A percentile compares a stretch with the other conserved stretches of the same genome.
phyloP scores from a whole-genome alignment of 768 basidiomycete genomes.

The Pilatotrama ljubarskyi region DNA sequence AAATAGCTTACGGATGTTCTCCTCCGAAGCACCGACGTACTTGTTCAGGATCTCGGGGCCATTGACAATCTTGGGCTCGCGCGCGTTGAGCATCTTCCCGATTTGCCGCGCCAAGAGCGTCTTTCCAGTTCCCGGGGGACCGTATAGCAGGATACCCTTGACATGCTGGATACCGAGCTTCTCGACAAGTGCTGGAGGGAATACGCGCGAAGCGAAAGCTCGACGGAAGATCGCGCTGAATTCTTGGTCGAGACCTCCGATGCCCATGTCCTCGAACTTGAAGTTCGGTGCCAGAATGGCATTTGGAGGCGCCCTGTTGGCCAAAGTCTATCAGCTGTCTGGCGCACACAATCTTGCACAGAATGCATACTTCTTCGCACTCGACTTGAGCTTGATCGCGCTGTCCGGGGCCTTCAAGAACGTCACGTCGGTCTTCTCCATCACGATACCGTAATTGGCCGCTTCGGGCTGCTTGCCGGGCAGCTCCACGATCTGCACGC shows the following conservation, averaged over 20 bases:
- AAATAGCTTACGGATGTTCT: constrained; percentile 96
- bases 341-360: no score
- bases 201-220: constrained; percentile 98
- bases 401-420: constrained; percentile 83
- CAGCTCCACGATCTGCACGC: constrained; percentile 59
- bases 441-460: constrained; percentile 67
- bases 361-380: constrained; percentile 93
- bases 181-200: constrained; percentile 94
- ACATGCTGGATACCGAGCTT: constrained; percentile 98
- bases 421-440: constrained; percentile 90
- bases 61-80: constrained; percentile 97
- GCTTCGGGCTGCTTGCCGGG: constrained; percentile 50
- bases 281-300: constrained; percentile 97
- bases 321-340: no score
- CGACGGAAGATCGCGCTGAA: constrained; percentile 97
- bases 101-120: constrained; percentile 98
- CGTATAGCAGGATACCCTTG: constrained; percentile 95
- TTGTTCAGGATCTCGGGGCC: constrained; percentile 98
- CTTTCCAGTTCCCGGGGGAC: constrained; percentile 98
- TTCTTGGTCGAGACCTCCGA: constrained; percentile 94
- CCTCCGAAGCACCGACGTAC: constrained; percentile 95
- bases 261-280: constrained; percentile 99
- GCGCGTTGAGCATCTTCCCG: constrained; percentile 97
- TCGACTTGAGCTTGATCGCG: constrained; percentile 87
- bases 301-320: constrained; percentile 77